Conservation (phyloP, 306 rosid genomes). For the Begonia loranthoides region DNA sequence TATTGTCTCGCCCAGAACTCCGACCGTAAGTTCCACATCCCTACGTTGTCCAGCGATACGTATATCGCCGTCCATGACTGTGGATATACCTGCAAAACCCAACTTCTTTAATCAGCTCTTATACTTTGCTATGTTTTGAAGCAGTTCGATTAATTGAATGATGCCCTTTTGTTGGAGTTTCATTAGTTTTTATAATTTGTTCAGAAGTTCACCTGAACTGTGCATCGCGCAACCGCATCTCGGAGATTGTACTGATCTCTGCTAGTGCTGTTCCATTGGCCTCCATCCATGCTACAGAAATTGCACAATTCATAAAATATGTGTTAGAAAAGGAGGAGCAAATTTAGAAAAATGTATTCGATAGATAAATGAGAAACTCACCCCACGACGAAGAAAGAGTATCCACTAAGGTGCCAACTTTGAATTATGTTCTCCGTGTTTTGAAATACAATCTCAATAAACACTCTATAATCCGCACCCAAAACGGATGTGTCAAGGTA, state of each 20-base stretch:
- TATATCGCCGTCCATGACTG: slow-evolving; percentile 83
- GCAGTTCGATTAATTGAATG: no score
- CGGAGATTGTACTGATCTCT: slow-evolving; percentile 72
- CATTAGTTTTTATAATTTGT: no score
- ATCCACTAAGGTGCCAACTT: slow-evolving; percentile 89
- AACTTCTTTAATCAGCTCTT: no score
- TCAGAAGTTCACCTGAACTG: slow-evolving; percentile 50
- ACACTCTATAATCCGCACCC: slow-evolving; percentile 70
- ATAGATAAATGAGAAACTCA: slow-evolving; percentile 10
- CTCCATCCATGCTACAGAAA: slow-evolving; percentile 81
- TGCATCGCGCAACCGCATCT: slow-evolving; percentile 85
- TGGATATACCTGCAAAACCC: slow-evolving; percentile 63
- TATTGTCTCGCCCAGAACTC: slow-evolving; percentile 96
- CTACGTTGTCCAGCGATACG: slow-evolving; percentile 84
- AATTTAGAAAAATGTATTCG: neutral
- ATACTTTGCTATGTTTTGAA: no score
- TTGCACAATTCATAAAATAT: neutral
- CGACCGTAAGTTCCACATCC: slow-evolving; percentile 95
- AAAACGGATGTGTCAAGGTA: slow-evolving; percentile 81
- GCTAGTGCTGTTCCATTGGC: slow-evolving; percentile 56
- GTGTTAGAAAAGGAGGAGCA: neutral
- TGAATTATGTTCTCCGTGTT: slow-evolving; percentile 73
- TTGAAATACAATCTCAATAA: slow-evolving; percentile 78
- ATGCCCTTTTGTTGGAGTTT: no score
- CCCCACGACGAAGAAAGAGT: slow-evolving; percentile 94